phyloP scores from a whole-genome alignment of 768 basidiomycete genomes.

The Russula sp. region DNA sequence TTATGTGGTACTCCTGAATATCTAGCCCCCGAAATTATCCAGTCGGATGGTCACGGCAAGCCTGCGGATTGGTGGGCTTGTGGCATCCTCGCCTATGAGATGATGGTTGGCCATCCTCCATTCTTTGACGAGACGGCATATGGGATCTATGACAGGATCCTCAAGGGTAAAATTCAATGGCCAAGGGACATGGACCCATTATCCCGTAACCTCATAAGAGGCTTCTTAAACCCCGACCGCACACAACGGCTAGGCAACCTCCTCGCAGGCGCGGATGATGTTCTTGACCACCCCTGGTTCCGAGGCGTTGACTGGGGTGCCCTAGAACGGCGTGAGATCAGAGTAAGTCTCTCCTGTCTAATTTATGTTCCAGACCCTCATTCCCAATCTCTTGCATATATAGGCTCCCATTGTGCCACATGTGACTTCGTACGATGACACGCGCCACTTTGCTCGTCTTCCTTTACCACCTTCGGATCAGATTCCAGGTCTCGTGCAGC shows the following conservation, averaged over 20 bases:
- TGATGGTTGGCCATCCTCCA: slow-evolving; percentile 97
- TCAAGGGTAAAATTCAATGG: slow-evolving; percentile 85
- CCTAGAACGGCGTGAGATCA: slow-evolving; percentile 80
- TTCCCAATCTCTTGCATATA: slow-evolving; percentile 5
- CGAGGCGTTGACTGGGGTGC: slow-evolving; percentile 92
- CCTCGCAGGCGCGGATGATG: slow-evolving; percentile 86
- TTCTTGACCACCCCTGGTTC: slow-evolving; percentile 93
- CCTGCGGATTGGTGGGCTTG: slow-evolving; percentile 99
- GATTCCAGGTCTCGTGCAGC: slow-evolving; percentile 68
- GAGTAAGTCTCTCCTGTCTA: slow-evolving; percentile 44
- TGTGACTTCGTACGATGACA: slow-evolving; percentile 76
- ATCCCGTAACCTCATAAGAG: slow-evolving; percentile 83
- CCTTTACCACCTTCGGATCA: slow-evolving; percentile 74
- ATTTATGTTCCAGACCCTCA: not conserved
- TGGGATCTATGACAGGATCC: slow-evolving; percentile 97
- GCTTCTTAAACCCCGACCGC: slow-evolving; percentile 89
- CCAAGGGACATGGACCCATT: slow-evolving; percentile 87
- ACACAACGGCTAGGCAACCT: slow-evolving; percentile 91
- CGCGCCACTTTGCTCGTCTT: slow-evolving; percentile 79
- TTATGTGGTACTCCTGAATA: slow-evolving; percentile 96
- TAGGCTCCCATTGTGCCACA: slow-evolving; percentile 87
- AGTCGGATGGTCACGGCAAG: slow-evolving; percentile 96
- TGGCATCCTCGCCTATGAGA: slow-evolving; percentile 95
- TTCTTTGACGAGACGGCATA: slow-evolving; percentile 98
- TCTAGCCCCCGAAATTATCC: slow-evolving; percentile 96